Base-by-base conservation (phyloP, 75 land plant species). In the Picea glauca region DNA sequence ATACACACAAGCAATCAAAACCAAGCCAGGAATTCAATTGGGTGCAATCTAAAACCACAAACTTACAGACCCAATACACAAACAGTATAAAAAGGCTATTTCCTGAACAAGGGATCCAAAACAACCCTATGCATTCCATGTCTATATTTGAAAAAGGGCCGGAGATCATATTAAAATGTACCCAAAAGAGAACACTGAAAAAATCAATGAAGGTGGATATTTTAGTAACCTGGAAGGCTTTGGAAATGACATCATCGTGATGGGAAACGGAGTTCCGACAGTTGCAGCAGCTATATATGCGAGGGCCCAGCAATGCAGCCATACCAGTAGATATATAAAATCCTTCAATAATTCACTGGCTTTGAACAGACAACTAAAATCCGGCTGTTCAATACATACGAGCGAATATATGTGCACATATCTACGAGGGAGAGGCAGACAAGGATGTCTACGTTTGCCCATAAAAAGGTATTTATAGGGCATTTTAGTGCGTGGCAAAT, bases 171-270 rank as follows among this genome's bases (percentile, higher is more conserved):
- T 11, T 50, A 11, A 50, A 50, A 50, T 50, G 56, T 9, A 50
- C 11, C 56, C 56, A 50, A 50, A 50, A n/a, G 6, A 5, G 18
- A 65, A 65, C 68, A 20, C 5, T 68, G 8, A 7, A 21, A 21
- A 17, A 33, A 40, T 18, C 17, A 38, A 40, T 15, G 9, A 68
- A 43, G 11, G 43, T 20, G 21, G 38, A 70, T n/a, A 18, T 1
- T 8, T 20, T 2, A 70, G 20, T 62, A 14, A 93, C 98, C 93
- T 95, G 97, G 80, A 95, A 95, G 72, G 96, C 84, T 79, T 95
- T 95, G 60, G 98, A 95, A 76, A 93, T 91, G 79, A 95, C 81
- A 81, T 95, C 98, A 72, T 95, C 98, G 77, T 95, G 98, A 77
- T 89, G 90, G 58, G 89, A 87, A n/a, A 95, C 93, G 64, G 86